Evolutionary conservation across 148 eudicot species (phyloP), one percentile per base, ranked within the genome.

Genomic region (Pouteria glomerata): DNA sequence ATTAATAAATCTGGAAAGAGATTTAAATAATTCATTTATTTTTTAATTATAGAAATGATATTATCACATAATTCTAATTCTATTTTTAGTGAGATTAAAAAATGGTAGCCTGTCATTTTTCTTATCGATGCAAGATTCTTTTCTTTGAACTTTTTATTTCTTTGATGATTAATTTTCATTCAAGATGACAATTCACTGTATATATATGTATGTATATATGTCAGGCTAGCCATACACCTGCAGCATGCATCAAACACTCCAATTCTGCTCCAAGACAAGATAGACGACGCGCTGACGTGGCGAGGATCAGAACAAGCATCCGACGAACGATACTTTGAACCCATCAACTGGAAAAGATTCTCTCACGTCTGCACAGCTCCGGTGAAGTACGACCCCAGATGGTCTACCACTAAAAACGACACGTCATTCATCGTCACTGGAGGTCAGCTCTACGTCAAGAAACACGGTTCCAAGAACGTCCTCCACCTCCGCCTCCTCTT

Each of bases 181-280:
- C n/a, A n/a, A n/a, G n/a, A n/a, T n/a, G n/a, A n/a, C n/a, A n/a
- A n/a, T n/a, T n/a, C n/a, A n/a, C n/a, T n/a, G n/a, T n/a, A n/a
- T n/a, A n/a, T n/a, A n/a, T n/a, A n/a, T n/a, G n/a, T n/a, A n/a
- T n/a, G n/a, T n/a, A n/a, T n/a, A n/a, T n/a, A 3, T 47, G 35
- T 35, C 92, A 92, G 96, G 85, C 76, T 93, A 64, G 93, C 86
- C 61, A 74, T 93, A 79, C 98, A 93, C 79, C 83, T 93, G 6
- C 88, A 93, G 56, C 98, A 93, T 66, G 69, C 88, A 26, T 69
- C 81, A 63, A 85, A 68, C 64, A 81, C 79, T 39, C 98, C 98
- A 11, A 65, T 79, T 16, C 82, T 88, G 63, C 76, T 88, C 59
- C 83, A 74, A 57, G 79, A 80, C 84, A 88, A 77, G 71, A 64